phyloP scores from a whole-genome alignment of 768 basidiomycete genomes.

The Boletus bicolor region DNA sequence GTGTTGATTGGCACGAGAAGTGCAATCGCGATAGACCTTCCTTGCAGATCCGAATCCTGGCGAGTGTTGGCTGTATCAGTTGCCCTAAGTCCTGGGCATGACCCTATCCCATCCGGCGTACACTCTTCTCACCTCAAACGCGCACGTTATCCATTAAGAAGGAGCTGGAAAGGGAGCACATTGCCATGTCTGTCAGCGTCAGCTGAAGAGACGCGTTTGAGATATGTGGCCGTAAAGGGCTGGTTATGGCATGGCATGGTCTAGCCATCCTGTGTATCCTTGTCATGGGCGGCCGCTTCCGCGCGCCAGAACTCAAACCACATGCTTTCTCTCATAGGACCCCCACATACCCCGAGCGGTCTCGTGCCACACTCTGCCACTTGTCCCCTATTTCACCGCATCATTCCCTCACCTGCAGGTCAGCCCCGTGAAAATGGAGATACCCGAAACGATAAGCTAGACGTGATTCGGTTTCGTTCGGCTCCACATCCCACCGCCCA shows the following conservation, averaged over 20 bases:
- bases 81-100: slow-evolving; percentile 25
- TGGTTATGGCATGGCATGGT: neutral
- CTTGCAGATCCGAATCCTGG: slow-evolving; percentile 26
- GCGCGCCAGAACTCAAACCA: slow-evolving; percentile 5
- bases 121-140: neutral
- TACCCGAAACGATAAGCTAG: slow-evolving; percentile 23
- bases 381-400: slow-evolving; percentile 13
- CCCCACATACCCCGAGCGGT: slow-evolving; percentile 3
- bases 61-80: slow-evolving; percentile 24
- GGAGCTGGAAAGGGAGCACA: neutral
- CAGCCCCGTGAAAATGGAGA: slow-evolving; percentile 18
- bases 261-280: slow-evolving; percentile 18
- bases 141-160: neutral
- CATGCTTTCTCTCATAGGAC: neutral
- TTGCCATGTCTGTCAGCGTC: slow-evolving; percentile 4
- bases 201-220: slow-evolving; percentile 1
- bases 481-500: neutral
- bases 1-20: slow-evolving; percentile 21
- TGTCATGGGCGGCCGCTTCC: slow-evolving; percentile 15
- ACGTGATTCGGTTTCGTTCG: slow-evolving; percentile 5
- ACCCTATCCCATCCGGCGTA: slow-evolving; percentile 11
- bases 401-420: slow-evolving; percentile 7
- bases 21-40: slow-evolving; percentile 17
- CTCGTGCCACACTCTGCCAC: slow-evolving; percentile 6
- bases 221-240: slow-evolving; percentile 2